Conservation (phyloP, 176 grass and related monocot species). For the Zizania latifolia region DNA sequence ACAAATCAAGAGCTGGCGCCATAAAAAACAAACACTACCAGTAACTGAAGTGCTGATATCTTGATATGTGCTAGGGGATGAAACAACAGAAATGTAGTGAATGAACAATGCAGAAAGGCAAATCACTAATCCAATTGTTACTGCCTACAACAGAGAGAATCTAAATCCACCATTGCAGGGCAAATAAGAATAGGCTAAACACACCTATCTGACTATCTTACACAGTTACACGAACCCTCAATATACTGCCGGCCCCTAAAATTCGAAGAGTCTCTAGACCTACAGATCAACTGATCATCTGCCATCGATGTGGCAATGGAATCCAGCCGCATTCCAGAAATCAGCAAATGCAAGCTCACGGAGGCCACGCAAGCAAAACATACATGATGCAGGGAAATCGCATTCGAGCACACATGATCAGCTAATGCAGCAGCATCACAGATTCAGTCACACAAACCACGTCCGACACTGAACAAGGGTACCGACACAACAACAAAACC, state of each 20-base stretch:
- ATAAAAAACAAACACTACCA: background rate
- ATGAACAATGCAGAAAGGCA: background rate
- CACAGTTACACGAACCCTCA: background rate
- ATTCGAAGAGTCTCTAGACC: background rate
- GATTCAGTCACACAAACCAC: background rate
- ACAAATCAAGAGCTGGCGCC: background rate
- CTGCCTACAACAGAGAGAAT: background rate
- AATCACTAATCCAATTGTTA: background rate
- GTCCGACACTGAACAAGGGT: background rate
- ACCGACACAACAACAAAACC: background rate
- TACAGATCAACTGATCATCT: background rate
- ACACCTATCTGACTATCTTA: background rate
- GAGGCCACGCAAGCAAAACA: background rate
- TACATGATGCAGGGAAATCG: background rate
- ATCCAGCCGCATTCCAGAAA: background rate
- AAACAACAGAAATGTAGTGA: background rate
- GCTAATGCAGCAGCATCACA: background rate
- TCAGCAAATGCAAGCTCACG: background rate
- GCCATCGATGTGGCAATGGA: background rate
- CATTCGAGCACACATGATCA: background rate
- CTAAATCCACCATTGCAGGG: background rate
- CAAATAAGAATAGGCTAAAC: background rate
- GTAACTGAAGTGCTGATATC: background rate
- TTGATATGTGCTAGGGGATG: background rate
- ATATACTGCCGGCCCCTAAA: background rate